Evolutionary conservation across 2,329 filamentous ascomycete genomes (phyloP), one percentile per base, ranked within the genome.

Genomic region (Catunica adiposa): DNA sequence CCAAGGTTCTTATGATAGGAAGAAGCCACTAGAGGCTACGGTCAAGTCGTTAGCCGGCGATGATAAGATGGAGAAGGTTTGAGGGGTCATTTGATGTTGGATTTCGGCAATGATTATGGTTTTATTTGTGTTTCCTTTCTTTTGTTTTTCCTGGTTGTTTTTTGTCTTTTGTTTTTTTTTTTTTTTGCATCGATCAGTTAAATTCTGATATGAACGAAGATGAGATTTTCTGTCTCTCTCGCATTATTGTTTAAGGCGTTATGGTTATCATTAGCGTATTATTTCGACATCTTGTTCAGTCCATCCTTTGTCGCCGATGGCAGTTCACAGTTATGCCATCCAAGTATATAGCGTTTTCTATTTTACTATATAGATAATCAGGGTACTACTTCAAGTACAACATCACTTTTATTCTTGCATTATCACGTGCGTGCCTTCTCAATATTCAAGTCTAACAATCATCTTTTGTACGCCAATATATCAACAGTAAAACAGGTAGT

Each of bases 401-500:
- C 29, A 34, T 34, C 29, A 34, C 11, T 5, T n/a, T n/a, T n/a
- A n/a, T n/a, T 34, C 29, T 34, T 34, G 11, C 5, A 5, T 11
- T 11, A 34, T 11, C 11, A 34, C 11, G 29, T 34, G 29, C 5
- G 11, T 34, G 5, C 11, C 29, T 11, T 34, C 29, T 34, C 29
- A 5, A 34, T 5, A 6, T 44, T n/a, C n/a, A 29, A 2, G 22
- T 48, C 44, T 29, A 48, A 23, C 44, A 48, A 48, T 23, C 50
- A 37, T n/a, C 29, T 52, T 52, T 52, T 52, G 22, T 20, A 23
- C 50, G 50, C 50, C 31, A 25, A 22, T 52, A 52, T 52, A 40
- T 52, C 15, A 52, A 52, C 50, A 52, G 23, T 38, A 38, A 52
- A 52, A 40, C 50, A 37, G 40, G 17, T 47, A 23, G 44, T 54